phyloP scores from a whole-genome alignment of 805 yeast species.

The Wickerhamomyces queroliae region DNA sequence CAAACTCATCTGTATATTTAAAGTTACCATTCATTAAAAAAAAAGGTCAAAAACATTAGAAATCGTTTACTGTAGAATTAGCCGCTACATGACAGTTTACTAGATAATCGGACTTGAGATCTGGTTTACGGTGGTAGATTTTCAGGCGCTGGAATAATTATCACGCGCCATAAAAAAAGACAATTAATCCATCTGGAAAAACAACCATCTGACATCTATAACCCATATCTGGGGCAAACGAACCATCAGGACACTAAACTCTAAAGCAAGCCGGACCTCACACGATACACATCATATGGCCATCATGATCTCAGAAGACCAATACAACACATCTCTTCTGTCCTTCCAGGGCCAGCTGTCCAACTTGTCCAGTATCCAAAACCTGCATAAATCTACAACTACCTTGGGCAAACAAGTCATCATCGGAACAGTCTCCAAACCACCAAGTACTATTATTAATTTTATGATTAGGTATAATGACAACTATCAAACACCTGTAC shows the following conservation, averaged over 20 bases:
- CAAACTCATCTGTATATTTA: too few relatives aligned
- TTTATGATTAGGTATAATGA: constrained; percentile 1
- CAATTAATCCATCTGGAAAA: too few relatives aligned
- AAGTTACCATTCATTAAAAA: background rate
- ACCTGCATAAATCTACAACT: background rate
- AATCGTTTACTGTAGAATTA: too few relatives aligned
- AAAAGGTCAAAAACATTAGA: background rate
- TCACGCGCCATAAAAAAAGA: too few relatives aligned
- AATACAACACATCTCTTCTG: background rate
- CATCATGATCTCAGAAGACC: background rate
- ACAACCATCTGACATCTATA: too few relatives aligned
- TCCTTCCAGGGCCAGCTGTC: background rate
- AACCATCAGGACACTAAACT: too few relatives aligned
- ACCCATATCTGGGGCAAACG: too few relatives aligned
- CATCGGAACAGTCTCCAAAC: background rate
- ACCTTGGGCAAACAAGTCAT: background rate
- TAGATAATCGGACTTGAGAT: too few relatives aligned
- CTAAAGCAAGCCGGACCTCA: too few relatives aligned
- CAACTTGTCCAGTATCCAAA: background rate
- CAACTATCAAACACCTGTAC: background rate
- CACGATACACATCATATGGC: background rate
- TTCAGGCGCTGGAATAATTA: too few relatives aligned
- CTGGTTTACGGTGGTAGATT: too few relatives aligned
- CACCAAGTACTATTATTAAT: background rate
- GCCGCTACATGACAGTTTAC: too few relatives aligned